Conservation (phyloP, 768 basidiomycete species). For the Botryobasidium botryosum region DNA sequence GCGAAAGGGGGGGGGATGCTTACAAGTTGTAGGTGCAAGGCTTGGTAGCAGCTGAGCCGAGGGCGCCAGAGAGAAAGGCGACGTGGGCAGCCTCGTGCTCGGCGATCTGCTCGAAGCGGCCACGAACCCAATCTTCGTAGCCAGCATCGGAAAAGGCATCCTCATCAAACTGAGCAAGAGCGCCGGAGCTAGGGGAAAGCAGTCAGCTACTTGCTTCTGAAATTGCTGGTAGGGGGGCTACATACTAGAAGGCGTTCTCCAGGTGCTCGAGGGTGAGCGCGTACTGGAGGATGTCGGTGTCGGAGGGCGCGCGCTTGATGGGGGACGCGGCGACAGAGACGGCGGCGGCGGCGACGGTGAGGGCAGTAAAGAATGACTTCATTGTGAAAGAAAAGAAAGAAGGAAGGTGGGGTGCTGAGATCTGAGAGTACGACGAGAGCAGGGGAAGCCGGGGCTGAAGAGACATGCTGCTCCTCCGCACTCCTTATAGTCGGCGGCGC, state of each 20-base stretch:
- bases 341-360: constrained; percentile 2
- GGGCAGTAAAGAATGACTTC: not conserved
- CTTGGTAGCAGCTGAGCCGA: constrained; percentile 30
- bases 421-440: too few relatives aligned
- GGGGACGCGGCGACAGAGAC: not conserved
- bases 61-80: constrained; percentile 28
- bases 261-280: constrained; percentile 34
- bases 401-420: too few relatives aligned
- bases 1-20: not conserved
- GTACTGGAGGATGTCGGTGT: constrained; percentile 26
- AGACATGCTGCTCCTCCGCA: too few relatives aligned
- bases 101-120: constrained; percentile 33
- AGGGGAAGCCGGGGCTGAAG: too few relatives aligned
- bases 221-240: too few relatives aligned
- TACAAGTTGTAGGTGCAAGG: constrained; percentile 49
- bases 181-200: constrained; percentile 9
- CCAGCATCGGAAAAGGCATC: constrained; percentile 28
- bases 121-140: constrained; percentile 29
- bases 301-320: constrained; percentile 2
- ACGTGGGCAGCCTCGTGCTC: constrained; percentile 42
- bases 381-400: too few relatives aligned
- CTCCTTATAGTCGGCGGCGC: too few relatives aligned
- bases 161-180: constrained; percentile 25
- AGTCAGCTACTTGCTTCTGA: too few relatives aligned
- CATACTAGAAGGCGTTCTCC: constrained; percentile 28